Evolutionary conservation across 2,329 filamentous ascomycete species (phyloP).

Genomic region (Graphilbum sp.): DNA sequence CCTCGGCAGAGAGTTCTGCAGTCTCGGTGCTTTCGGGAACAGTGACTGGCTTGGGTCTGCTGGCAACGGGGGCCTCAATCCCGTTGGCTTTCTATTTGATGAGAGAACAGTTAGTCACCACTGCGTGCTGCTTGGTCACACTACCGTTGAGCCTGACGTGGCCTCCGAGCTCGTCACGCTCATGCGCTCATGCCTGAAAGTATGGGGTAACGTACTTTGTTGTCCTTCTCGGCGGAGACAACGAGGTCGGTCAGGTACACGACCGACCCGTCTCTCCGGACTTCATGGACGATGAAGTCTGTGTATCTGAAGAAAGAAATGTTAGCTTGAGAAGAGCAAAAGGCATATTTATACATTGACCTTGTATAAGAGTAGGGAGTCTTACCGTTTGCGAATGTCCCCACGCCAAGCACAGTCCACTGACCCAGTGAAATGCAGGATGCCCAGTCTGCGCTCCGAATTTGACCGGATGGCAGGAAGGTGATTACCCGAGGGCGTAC

Average conservation of each 20-base stretch:
- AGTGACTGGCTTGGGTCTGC: neutral
- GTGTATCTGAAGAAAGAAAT: constrained; percentile 45
- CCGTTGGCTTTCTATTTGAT: neutral
- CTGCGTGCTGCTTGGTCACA: too few relatives aligned
- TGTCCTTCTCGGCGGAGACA: neutral
- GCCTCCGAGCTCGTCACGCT: too few relatives aligned
- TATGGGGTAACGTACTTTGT: neutral
- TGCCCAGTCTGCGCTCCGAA: constrained; percentile 22
- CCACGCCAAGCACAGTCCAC: constrained; percentile 25
- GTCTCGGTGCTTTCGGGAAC: neutral
- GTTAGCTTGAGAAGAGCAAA: constrained; percentile 2
- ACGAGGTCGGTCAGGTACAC: constrained; percentile 41
- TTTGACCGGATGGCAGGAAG: constrained; percentile 14
- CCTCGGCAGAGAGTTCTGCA: constrained; percentile 13
- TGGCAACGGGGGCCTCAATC: neutral
- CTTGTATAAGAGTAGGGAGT: too few relatives aligned
- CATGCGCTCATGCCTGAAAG: too few relatives aligned
- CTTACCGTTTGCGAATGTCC: constrained; percentile 27
- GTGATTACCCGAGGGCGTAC: constrained; percentile 7
- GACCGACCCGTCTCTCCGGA: constrained; percentile 57
- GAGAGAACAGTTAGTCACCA: too few relatives aligned
- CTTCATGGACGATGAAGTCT: constrained; percentile 87
- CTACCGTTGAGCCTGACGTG: too few relatives aligned
- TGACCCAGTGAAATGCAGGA: constrained; percentile 22
- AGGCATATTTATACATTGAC: too few relatives aligned